Evolutionary conservation across 352 stramenopile species (phyloP), one percentile per base, ranked within the genome.

Genomic region (Pythium sp.): DNA sequence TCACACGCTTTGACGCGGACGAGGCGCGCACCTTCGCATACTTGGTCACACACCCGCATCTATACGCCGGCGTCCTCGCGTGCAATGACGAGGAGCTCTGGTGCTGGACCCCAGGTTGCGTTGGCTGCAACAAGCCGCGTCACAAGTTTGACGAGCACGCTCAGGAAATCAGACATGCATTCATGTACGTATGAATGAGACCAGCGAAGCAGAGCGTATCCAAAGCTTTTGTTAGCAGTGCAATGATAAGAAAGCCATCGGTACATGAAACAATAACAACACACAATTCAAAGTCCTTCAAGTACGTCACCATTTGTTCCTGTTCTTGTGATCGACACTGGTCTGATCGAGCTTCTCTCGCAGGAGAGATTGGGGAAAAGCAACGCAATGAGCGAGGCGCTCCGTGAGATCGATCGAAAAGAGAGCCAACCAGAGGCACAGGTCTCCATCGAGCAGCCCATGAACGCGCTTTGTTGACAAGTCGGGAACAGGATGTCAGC

Each of bases 61-160:
- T 46, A 1, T 60, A 28, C 30, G 55, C 28, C 12, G 38, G 30
- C 11, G 9, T 60, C 0, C 30, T 28, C 18, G 55, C 28, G 7
- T 11, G 26, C 8, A 36, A 9, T 18, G 55, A 46, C 28, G 3
- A 22, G 1, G 55, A 43, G 55, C 30, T 41, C 15, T 60, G 55
- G 12, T 46, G 38, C 12, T 46, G 38, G 38, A 46, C 38, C 3
- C 12, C 38, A 46, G 12, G 15, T 20, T 60, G 55, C 55, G 28
- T 20, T 7, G 55, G 55, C 18, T 60, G 55, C 55, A 46, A 38
- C 55, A 60, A 22, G 20, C 55, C 55, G 9, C 28, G 55, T 3
- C 55, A 60, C 30, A 60, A 60, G 55, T 41, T 60, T 8, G 55
- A 60, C 30, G 26, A 46, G 15, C 30, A 46, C 30, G 30, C 41